Evolutionary conservation across 495 filamentous ascomycete genomes (phyloP), one percentile per base, ranked within the genome.

Genomic region (Aspergillus affinis): DNA sequence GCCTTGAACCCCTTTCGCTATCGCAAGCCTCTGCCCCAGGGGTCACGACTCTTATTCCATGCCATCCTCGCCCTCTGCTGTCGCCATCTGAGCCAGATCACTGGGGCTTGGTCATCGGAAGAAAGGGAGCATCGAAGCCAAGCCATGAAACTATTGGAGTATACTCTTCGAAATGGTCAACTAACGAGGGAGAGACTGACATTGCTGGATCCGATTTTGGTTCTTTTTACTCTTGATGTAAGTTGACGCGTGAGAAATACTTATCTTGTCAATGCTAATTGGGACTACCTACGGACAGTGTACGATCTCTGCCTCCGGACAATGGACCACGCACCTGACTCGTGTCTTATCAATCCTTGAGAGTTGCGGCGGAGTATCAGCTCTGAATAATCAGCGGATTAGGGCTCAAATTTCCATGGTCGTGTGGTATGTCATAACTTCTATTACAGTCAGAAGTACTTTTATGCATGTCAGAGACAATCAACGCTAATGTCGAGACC

Each of bases 381-480:
- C 56, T 44, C 48, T 63, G 47, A 55, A 27, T 2, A 48, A 50
- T 12, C 47, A 55, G 18, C 55, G 61, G 0, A 54, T 64, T 10
- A 51, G 65, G 41, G 64, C 67, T 13, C 69, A 72, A 49, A 60
- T 72, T 44, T 67, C 44, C 21, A 66, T 72, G 60, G 48, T 72
- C 36, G 26, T 64, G 0, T 72, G 69, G 69, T 70, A 66, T 49
- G 54, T 65, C 27, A 51, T 51, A 26, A 26, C 4, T 2, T 1
- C 17, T 56, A 10, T 1, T 32, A 1, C 1, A 32, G 29, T 10
- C 29, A 32, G 1, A 32, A 32, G 29, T 26, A 26, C 3, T 8
- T 8, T 32, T 32, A 8, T 10, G 29, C 29, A 32, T 32, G 29
- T 4, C 6, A 32, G 6, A 32, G 3, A 6, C 29, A 32, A 4